Percentiles rank a stretch among this genome's conserved stretches.
Evolutionary conservation across 768 basidiomycete species (phyloP).

Genomic region (Tulasnella sp.): DNA sequence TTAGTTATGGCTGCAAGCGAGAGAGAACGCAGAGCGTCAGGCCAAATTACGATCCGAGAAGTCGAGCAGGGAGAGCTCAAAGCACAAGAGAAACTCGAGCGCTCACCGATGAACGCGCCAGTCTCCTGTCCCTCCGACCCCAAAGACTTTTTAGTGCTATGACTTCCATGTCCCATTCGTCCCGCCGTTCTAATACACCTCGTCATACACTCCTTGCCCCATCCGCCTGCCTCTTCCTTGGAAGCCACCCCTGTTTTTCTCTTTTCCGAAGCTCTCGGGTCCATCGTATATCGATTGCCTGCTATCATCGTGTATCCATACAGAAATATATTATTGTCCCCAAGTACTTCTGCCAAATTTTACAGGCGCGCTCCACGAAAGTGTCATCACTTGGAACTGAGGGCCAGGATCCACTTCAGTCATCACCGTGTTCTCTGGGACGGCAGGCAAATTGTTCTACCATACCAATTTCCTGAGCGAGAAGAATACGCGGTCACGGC

Average conservation of each 20-base stretch:
- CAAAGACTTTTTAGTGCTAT: not conserved
- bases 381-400: not conserved
- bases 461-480: too few relatives aligned
- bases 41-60: not conserved
- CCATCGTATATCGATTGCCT: not conserved
- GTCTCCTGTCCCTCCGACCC: not conserved
- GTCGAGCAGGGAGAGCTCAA: not conserved
- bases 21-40: slow-evolving; percentile 1
- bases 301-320: not conserved
- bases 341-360: not conserved
- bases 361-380: not conserved
- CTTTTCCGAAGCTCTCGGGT: not conserved
- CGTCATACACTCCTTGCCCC: not conserved
- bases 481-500: too few relatives aligned
- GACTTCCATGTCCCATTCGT: not conserved
- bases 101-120: not conserved
- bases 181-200: not conserved
- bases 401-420: not conserved
- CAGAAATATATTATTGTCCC: not conserved
- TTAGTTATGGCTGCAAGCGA: not conserved
- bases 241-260: not conserved
- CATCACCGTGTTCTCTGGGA: too few relatives aligned
- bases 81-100: slow-evolving; percentile 18
- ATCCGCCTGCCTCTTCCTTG: not conserved
- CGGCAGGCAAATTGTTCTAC: too few relatives aligned